Percentiles rank a stretch among this genome's conserved stretches.
Conservation (phyloP, 768 basidiomycete genomes). For the Coprinopsis cinerea region DNA sequence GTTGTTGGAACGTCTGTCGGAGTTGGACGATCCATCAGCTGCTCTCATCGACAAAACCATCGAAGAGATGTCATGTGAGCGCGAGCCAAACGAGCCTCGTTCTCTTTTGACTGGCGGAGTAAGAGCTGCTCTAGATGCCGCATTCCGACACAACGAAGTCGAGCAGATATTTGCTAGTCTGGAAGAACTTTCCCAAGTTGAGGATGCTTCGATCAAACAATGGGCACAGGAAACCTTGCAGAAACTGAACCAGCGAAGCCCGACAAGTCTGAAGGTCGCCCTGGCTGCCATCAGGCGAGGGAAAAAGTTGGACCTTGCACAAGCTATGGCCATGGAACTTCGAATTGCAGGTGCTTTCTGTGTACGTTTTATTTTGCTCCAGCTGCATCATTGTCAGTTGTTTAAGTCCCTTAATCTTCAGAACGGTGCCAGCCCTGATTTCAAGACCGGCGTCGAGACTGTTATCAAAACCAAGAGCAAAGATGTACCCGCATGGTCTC, state of each 20-base stretch:
- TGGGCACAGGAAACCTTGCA: slow-evolving; percentile 76
- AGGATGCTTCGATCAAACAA: slow-evolving; percentile 41
- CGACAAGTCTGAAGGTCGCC: slow-evolving; percentile 90
- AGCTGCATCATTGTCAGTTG: slow-evolving; percentile 12
- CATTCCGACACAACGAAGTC: slow-evolving; percentile 69
- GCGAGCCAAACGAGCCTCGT: slow-evolving; percentile 47
- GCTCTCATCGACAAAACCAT: slow-evolving; percentile 49
- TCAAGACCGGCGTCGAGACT: slow-evolving; percentile 71
- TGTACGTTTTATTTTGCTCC: slow-evolving; percentile 45
- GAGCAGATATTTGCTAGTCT: slow-evolving; percentile 65
- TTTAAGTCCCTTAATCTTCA: slow-evolving; percentile 22
- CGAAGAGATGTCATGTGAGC: slow-evolving; percentile 69
- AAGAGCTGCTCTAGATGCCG: slow-evolving; percentile 73
- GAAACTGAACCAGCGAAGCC: slow-evolving; percentile 66
- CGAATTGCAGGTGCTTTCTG: slow-evolving; percentile 86
- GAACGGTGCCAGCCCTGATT: slow-evolving; percentile 80
- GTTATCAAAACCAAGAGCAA: slow-evolving; percentile 46
- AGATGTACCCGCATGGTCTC: slow-evolving; percentile 65
- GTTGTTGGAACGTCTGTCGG: slow-evolving; percentile 63
- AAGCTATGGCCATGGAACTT: slow-evolving; percentile 79
- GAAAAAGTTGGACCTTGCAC: slow-evolving; percentile 50
- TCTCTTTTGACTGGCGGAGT: slow-evolving; percentile 51
- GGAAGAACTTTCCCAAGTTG: slow-evolving; percentile 30
- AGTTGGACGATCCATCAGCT: slow-evolving; percentile 40
- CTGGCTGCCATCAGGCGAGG: slow-evolving; percentile 73